Evolutionary conservation across 2,329 filamentous ascomycete genomes (phyloP).

Genomic region (Septoria linicola): DNA sequence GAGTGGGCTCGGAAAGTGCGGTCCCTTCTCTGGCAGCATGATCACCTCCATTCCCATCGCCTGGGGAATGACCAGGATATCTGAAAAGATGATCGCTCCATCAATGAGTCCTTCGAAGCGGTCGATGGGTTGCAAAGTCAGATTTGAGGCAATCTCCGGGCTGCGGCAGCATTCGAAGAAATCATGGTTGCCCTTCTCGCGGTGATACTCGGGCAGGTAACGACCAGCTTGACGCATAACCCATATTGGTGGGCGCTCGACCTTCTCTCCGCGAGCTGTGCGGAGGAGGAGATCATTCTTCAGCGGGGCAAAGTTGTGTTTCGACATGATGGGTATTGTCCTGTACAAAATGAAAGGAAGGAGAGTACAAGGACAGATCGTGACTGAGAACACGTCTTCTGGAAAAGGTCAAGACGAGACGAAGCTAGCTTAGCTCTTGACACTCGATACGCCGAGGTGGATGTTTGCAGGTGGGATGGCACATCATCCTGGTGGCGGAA

Average conservation of each 20-base stretch:
- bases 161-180: constrained; percentile 98
- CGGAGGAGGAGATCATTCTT: constrained; percentile 91
- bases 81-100: constrained; percentile 97
- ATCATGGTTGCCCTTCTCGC: constrained; percentile 85
- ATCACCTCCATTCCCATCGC: constrained; percentile 98
- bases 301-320: constrained; percentile 69
- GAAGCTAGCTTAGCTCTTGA: neutral
- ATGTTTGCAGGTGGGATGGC: no score
- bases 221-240: constrained; percentile 99
- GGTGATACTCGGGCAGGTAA: constrained; percentile 96
- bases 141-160: constrained; percentile 85
- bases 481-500: no score
- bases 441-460: no score
- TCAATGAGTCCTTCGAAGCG: constrained; percentile 88
- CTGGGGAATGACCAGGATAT: constrained; percentile 96
- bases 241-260: constrained; percentile 94
- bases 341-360: neutral
- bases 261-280: constrained; percentile 83
- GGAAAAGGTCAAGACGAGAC: neutral
- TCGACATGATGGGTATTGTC: constrained; percentile 7
- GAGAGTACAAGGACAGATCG: neutral
- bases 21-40: constrained; percentile 97
- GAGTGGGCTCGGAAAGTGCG: constrained; percentile 86
- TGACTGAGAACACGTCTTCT: constrained; percentile 4
- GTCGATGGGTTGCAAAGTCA: constrained; percentile 93